Evolutionary conservation across 805 yeast species (phyloP), one percentile per base, ranked within the genome.

Genomic region (Kregervanrija fluxuum): DNA sequence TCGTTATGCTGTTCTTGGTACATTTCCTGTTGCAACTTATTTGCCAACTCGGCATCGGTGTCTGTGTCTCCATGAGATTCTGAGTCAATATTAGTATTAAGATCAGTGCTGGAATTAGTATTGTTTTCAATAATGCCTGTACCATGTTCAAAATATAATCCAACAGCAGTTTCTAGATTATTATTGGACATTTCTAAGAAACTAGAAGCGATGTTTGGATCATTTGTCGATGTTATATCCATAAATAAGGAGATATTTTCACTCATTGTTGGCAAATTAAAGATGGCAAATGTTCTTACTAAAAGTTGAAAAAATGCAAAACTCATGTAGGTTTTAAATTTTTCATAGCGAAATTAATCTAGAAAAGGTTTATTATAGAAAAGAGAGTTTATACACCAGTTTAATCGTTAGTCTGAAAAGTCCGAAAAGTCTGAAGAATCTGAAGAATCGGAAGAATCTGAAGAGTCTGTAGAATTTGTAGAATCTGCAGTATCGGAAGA

Each of bases 161-260:
- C 79, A 8, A 93, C 85, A 0, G 99, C 98, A 15, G 79, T 75
- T 46, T 90, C 95, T 32, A 91, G 60, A 59, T 87, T 78, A 38
- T 79, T 79, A 41, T 82, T 89, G 4, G 91, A 74, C 67, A 91
- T 80, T 22, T 82, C 89, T 15, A 93, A 62, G 57, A 82, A 93
- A 53, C 82, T 87, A 43, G 71, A 67, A 1, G 98, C 98, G 11
- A 75, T 66, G 5, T 71, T 72, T 1, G 75, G 71, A 57, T 85
- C 91, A 2, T 78, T 72, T 2, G 79, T 77, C 16, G 87, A 85
- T 0, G 98, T 89, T 43, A 93, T 81, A 35, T 91, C 90, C 62
- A 90, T 69, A 63, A 93, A 93, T 16, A 81, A 76, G 16, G 85
- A 81, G 34, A 86, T 69, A 40, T 70, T 65, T 41, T 74, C 84